Evolutionary conservation across 306 rosid genomes (phyloP).

Genomic region (barrel medic (Medicago truncatula)): DNA sequence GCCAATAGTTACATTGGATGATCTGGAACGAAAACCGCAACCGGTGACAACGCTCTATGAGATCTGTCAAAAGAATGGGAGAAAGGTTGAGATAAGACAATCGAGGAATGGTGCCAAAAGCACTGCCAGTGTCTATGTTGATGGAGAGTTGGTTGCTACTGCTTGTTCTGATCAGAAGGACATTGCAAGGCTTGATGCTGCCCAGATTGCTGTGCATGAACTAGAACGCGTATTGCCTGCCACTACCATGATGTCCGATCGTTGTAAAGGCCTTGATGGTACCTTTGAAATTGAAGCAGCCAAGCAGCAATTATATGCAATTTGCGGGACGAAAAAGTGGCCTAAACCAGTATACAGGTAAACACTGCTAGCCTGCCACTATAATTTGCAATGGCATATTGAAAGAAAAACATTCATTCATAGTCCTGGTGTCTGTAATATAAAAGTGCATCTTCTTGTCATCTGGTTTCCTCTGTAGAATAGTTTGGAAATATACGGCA

Average conservation of each 20-base stretch:
- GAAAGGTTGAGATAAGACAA: slow-evolving; percentile 52
- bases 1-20: slow-evolving; percentile 65
- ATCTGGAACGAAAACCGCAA: slow-evolving; percentile 63
- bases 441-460: background rate
- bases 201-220: slow-evolving; percentile 60
- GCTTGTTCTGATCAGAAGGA: slow-evolving; percentile 67
- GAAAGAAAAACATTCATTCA: background rate
- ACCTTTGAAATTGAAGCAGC: slow-evolving; percentile 59
- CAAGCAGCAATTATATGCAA: slow-evolving; percentile 54
- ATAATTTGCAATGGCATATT: background rate
- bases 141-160: slow-evolving; percentile 59
- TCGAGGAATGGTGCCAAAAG: slow-evolving; percentile 48
- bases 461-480: slow-evolving; percentile 1
- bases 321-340: slow-evolving; percentile 67
- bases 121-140: slow-evolving; percentile 57
- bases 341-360: slow-evolving; percentile 66
- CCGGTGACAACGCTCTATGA: slow-evolving; percentile 67
- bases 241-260: background rate
- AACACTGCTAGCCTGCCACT: background rate
- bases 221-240: slow-evolving; percentile 36
- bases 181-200: slow-evolving; percentile 74
- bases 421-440: background rate
- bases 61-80: slow-evolving; percentile 74
- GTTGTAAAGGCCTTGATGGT: slow-evolving; percentile 36
- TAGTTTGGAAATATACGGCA: background rate